A percentile compares a stretch with the other conserved stretches of the same genome.
Evolutionary conservation across 306 rosid genomes (phyloP).

Genomic region (Pyrus communis): DNA sequence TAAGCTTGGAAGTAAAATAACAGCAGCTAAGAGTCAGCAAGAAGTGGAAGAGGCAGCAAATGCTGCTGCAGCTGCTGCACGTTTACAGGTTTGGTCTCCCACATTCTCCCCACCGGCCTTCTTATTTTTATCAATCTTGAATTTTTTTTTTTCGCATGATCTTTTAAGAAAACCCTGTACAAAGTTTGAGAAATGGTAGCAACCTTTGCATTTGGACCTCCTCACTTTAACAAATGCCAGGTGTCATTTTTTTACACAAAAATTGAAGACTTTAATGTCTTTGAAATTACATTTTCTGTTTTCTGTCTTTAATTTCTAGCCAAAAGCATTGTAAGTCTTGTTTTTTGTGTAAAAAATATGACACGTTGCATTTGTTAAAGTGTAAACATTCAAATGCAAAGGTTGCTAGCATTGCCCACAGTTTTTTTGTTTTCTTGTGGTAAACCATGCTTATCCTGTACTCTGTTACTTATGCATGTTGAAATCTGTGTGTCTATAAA

Average conservation of each 20-base stretch:
- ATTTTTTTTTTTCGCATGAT: neutral
- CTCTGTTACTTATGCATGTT: slow-evolving; percentile 14
- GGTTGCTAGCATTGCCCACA: neutral
- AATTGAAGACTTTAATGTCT: neutral
- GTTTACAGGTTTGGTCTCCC: slow-evolving; percentile 56
- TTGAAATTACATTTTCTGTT: neutral
- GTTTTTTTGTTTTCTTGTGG: neutral
- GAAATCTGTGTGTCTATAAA: slow-evolving; percentile 25
- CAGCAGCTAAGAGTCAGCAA: slow-evolving; percentile 83
- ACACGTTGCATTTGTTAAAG: neutral
- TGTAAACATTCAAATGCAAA: neutral
- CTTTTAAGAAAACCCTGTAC: neutral
- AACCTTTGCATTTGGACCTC: neutral
- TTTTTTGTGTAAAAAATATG: neutral
- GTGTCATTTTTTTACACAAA: neutral
- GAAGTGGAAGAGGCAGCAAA: slow-evolving; percentile 91
- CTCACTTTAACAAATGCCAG: neutral
- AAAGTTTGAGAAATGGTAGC: neutral
- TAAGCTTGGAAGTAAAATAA: slow-evolving; percentile 88
- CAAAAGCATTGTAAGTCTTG: neutral
- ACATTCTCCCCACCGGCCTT: neutral
- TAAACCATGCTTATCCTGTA: neutral
- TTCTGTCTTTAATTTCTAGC: neutral
- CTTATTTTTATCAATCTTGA: neutral
- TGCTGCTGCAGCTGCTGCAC: slow-evolving; percentile 87